phyloP scores from a whole-genome alignment of 495 filamentous ascomycete genomes.

The Friedmanniomyces simplex region DNA sequence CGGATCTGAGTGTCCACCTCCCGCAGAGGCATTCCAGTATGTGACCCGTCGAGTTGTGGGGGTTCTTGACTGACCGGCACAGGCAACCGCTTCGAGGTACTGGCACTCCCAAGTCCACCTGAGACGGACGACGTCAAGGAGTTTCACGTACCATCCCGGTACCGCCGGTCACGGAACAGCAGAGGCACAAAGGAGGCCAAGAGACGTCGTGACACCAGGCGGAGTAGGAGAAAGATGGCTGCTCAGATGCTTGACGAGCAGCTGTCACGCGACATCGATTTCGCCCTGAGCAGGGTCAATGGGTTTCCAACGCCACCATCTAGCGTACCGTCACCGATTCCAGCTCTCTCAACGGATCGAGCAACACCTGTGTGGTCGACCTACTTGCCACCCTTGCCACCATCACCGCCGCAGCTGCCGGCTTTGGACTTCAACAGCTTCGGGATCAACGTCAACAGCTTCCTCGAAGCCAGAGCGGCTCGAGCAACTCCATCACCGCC shows the following conservation, averaged over 20 bases:
- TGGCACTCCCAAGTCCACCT: background rate
- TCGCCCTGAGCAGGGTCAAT: constrained; percentile 1
- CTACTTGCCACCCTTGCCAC: background rate
- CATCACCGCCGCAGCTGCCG: constrained; percentile 3
- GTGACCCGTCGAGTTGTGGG: background rate
- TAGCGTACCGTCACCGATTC: background rate
- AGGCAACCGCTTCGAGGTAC: constrained; percentile 18
- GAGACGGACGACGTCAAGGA: background rate
- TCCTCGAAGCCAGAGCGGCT: constrained; percentile 1
- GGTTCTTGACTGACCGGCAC: background rate
- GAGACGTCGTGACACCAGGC: constrained; percentile 11
- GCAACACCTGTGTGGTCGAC: background rate
- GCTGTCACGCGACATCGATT: constrained; percentile 16
- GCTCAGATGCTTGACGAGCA: constrained; percentile 17
- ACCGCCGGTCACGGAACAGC: constrained; percentile 9
- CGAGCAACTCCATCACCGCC: background rate
- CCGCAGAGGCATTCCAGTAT: constrained; percentile 4
- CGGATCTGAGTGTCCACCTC: constrained; percentile 14
- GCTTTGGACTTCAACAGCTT: constrained; percentile 4
- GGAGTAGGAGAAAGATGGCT: background rate
- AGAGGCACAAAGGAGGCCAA: constrained; percentile 10
- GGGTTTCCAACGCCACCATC: background rate
- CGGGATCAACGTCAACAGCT: background rate
- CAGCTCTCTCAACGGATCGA: background rate
- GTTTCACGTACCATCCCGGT: background rate